Evolutionary conservation across 1,139 yeast genomes (phyloP), one percentile per base, ranked within the genome.

Genomic region (Yamadazyma dendronema): DNA sequence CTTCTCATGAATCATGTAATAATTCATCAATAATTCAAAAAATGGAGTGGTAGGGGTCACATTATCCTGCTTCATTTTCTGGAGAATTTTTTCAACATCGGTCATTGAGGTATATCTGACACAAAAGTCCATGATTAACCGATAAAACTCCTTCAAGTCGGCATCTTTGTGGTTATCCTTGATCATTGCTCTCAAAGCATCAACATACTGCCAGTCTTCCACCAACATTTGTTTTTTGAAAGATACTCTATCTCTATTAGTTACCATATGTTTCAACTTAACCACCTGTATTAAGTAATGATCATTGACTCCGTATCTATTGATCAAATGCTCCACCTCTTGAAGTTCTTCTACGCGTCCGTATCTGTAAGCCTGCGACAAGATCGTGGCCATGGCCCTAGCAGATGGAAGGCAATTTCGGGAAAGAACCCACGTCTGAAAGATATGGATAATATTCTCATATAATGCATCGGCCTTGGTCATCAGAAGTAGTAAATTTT

Each of bases 401-500:
- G 64, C 61, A 23, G 56, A 48, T 4, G 70, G 64, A 9, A 49
- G 33, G 9, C 48, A 53, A 27, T 50, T 55, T 2, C 50, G 40
- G 2, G 61, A 47, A 14, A 50, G 46, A 13, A 50, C 44, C 75
- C 75, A 69, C 3, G 49, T 39, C 22, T 57, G 53, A 33, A 62
- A 45, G 4, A 60, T 36, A n/a, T 45, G 47, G n/a, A 47, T 39
- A 12, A 61, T 27, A 32, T 61, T 59, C 24, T 67, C 71, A 41
- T 65, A 67, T 9, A 67, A 38, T 2, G 69, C 52, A 30, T 59
- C 67, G 6, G 55, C 59, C 24, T 49, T 47, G 3, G 61, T 49
- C 34, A 67, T 52, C 21, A 25, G 30, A 4, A 39, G 36, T 4
- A 67, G 35, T 4, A 62, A 52, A 1, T 57, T 44, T 15, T 67